Conservation (phyloP, 208 protist genomes). For the Vickermania ingenoplastis region DNA sequence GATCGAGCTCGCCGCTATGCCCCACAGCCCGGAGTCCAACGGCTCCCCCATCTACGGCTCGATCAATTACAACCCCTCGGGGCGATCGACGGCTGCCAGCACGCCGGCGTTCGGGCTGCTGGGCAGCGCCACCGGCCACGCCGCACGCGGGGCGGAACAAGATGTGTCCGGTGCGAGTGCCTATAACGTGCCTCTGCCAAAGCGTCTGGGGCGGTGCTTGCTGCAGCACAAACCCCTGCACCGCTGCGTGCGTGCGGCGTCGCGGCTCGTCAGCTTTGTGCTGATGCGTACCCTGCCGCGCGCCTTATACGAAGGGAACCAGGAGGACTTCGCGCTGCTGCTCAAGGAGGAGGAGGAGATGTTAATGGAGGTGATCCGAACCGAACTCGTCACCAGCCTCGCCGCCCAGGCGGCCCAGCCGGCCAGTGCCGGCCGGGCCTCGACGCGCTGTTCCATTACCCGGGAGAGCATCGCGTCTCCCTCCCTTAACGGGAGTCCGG, state of each 20-base stretch:
- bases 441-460: background rate
- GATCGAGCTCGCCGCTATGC: no score
- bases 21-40: background rate
- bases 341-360: constrained; percentile 1
- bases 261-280: constrained; percentile 22
- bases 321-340: constrained; percentile 16
- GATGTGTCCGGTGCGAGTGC: no score
- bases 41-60: background rate
- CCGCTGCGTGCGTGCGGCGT: constrained; percentile 15
- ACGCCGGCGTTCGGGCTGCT: no score
- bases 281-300: constrained; percentile 33
- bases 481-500: no score
- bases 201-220: constrained; percentile 14
- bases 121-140: no score
- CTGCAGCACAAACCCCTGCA: constrained; percentile 13
- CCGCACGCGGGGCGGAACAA: no score
- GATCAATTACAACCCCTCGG: background rate
- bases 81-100: no score
- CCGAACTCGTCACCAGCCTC: background rate
- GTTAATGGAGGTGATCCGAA: constrained; percentile 1
- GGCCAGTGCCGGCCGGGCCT: background rate
- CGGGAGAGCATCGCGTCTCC: background rate
- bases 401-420: background rate
- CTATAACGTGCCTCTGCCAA: constrained; percentile 7
- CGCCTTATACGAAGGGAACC: constrained; percentile 30